Base-by-base conservation (phyloP, 2,329 filamentous ascomycete genomes). In the Talaromyces atroroseus region DNA sequence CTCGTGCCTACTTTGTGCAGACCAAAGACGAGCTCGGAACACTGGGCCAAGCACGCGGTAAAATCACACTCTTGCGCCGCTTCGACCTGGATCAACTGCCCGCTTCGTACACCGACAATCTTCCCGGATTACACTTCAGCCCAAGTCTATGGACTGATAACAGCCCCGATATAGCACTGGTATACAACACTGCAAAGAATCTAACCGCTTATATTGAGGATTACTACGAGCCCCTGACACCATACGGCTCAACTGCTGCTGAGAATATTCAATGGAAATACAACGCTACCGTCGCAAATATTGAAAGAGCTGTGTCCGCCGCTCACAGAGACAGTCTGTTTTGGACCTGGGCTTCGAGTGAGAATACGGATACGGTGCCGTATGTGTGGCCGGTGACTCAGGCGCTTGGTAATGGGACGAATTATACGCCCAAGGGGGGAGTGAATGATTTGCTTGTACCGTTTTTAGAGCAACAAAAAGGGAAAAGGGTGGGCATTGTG, bases 61-160 rank as follows among this genome's bases (percentile, higher is more conserved):
- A 72, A 49, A 71, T 77, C 20, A 70, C 71, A 3, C 65, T 80
- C 14, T 59, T 80, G 44, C 71, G 74, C n/a, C 71, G 77, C 8
- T 80, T 79, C 60, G 74, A 78, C 58, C 62, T 78, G 14, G 71
- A 74, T 52, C 61, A 68, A 6, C 60, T 78, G 2, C 66, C 71
- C 0, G 46, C 64, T 1, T 63, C 59, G 2, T 74, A 75, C 56
- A 67, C 69, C n/a, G 64, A 61, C 0, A 52, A 63, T 0, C 61
- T 81, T 5, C 78, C 77, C 0, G 78, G 78, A 0, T 49, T 80
- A n/a, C 75, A 80, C 54, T 75, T 80, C 61, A 69, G 72, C 0
- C 77, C 77, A 0, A 54, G 42, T 3, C 61, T 68, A 3, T 80
- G 78, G 78, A 69, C 67, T 0, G 76, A 76, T 57, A 77, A 81